A percentile compares a stretch with the other conserved stretches of the same genome.
These are phyloP conservation scores for Xanthoconium purpureum DNA, from an alignment of 768 basidiomycete genomes.

Conservation along the genomic window DNA sequence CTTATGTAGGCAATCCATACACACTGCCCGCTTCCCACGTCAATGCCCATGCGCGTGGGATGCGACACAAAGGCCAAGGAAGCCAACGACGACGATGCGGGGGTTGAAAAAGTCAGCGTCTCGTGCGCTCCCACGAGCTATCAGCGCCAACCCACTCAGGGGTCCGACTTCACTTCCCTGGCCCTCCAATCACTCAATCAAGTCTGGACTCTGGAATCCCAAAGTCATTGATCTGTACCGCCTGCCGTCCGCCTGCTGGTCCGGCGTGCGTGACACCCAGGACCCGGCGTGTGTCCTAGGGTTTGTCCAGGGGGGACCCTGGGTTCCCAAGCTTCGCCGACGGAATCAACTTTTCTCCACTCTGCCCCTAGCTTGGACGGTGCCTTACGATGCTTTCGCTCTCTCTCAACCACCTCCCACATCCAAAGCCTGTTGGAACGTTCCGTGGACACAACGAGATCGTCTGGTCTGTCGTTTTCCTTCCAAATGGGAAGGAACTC, in stretches of 20 bases:
- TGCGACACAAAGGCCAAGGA: neutral
- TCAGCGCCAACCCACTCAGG: constrained; percentile 29
- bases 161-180: constrained; percentile 25
- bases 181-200: constrained; percentile 27
- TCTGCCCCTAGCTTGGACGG: constrained; percentile 24
- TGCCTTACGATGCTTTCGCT: constrained; percentile 30
- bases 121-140: constrained; percentile 28
- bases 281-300: constrained; percentile 31
- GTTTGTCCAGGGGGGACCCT: constrained; percentile 28
- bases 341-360: constrained; percentile 21
- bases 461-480: constrained; percentile 29
- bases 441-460: constrained; percentile 28
- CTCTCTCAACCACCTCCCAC: constrained; percentile 29
- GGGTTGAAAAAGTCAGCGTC: constrained; percentile 1
- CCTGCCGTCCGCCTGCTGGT: constrained; percentile 33
- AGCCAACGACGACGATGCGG: constrained; percentile 1
- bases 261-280: constrained; percentile 29
- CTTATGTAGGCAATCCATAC: constrained; percentile 6
- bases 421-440: constrained; percentile 19
- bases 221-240: constrained; percentile 31
- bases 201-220: constrained; percentile 33
- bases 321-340: constrained; percentile 18
- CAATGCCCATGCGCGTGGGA: constrained; percentile 1
- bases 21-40: constrained; percentile 12
- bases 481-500: constrained; percentile 24